Percentiles rank a stretch among this genome's conserved stretches.
phyloP scores from a whole-genome alignment of 2,329 filamentous ascomycete genomes.

The Colletotrichum horii region DNA sequence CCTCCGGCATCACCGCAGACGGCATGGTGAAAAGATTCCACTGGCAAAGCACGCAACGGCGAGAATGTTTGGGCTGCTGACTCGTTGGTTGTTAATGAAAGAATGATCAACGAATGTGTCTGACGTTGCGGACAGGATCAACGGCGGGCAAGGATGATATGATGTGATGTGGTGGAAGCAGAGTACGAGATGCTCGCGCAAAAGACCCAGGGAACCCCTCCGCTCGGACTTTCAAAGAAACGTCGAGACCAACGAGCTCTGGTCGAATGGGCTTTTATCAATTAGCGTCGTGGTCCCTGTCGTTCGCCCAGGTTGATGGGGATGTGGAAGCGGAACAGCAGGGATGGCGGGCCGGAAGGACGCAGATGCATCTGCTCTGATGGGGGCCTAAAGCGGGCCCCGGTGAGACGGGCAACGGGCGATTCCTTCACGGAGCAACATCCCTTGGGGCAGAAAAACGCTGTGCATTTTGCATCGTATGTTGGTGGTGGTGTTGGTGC shows the following conservation, averaged over 20 bases:
- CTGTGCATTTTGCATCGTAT: not conserved
- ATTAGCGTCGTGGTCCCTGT: not conserved
- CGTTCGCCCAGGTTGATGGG: not conserved
- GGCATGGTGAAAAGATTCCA: not conserved
- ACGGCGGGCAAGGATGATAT: not conserved
- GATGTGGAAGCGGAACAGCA: not conserved
- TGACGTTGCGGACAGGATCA: not conserved
- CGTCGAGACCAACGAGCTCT: not conserved
- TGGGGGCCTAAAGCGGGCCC: not conserved
- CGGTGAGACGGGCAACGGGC: not conserved
- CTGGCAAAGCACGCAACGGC: not conserved
- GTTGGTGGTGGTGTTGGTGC: not conserved
- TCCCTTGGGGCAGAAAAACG: not conserved
- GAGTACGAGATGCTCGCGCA: not conserved
- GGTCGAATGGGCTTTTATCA: not conserved
- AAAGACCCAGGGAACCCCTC: not conserved
- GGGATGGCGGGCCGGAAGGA: not conserved
- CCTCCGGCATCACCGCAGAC: constrained; percentile 27
- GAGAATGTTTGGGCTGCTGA: not conserved
- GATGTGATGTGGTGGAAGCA: not conserved
- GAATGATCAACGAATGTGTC: not conserved
- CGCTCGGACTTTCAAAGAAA: not conserved
- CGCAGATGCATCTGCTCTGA: not conserved
- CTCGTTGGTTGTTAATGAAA: not conserved
- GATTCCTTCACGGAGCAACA: not conserved